Evolutionary conservation across 441 rosid genomes (phyloP).

Genomic region (Iberis amara): DNA sequence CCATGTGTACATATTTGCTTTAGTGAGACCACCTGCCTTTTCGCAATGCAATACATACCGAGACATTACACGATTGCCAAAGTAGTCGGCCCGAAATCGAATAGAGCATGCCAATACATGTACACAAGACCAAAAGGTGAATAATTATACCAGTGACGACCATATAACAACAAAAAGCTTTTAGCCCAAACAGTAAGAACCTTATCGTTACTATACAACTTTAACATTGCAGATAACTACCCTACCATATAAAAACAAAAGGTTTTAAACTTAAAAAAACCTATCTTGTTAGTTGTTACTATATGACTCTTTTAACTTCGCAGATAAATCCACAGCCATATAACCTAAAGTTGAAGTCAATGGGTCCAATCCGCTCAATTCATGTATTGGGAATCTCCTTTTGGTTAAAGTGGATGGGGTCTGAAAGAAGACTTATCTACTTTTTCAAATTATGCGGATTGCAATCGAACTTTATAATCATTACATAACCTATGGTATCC

Average conservation of each 20-base stretch:
- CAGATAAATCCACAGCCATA: neutral
- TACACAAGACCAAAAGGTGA: no score
- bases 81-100: conserved; percentile 23
- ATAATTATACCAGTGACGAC: conserved; percentile 11
- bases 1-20: conserved; percentile 23
- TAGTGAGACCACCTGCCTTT: conserved; percentile 20
- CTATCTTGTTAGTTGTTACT: neutral
- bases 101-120: no score
- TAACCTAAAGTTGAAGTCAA: neutral
- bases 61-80: conserved; percentile 25
- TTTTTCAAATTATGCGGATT: conserved; percentile 10
- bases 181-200: no score
- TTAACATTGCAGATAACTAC: no score
- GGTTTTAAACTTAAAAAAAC: no score
- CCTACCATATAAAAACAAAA: no score
- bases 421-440: conserved; percentile 24
- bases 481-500: conserved; percentile 6
- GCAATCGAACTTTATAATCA: conserved; percentile 10
- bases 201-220: no score
- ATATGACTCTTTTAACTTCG: neutral
- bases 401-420: conserved; percentile 17
- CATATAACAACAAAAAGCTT: no score
- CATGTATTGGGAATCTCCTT: conserved; percentile 28
- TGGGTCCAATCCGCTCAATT: conserved; percentile 19
- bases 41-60: conserved; percentile 18